Evolutionary conservation across 768 basidiomycete species (phyloP).

Genomic region (Suillus variegatus): DNA sequence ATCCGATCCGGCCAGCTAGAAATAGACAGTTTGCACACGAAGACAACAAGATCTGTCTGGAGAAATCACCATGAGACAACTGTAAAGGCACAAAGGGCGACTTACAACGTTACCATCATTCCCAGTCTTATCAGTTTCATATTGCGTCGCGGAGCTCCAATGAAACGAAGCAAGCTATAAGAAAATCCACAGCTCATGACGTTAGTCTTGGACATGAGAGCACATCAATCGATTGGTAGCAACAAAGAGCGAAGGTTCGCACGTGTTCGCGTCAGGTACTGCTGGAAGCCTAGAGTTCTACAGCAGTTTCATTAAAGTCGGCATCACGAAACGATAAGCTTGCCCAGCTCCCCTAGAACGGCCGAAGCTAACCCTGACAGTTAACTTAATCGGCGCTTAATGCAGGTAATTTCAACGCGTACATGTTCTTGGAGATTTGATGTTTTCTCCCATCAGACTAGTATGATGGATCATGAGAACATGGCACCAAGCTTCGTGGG

Average conservation of each 20-base stretch:
- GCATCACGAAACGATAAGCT: background rate
- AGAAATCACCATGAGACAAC: slow-evolving; percentile 1
- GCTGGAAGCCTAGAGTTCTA: background rate
- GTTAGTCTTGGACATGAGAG: slow-evolving; percentile 1
- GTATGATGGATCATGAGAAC: too few species aligned
- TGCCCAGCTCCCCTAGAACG: background rate
- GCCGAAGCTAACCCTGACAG: background rate
- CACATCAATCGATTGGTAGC: too few species aligned
- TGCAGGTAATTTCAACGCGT: background rate
- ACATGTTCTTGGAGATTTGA: background rate
- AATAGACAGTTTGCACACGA: slow-evolving; percentile 5
- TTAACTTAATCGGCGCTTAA: background rate
- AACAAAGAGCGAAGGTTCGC: background rate
- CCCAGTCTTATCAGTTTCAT: background rate
- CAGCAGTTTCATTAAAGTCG: background rate
- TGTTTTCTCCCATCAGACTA: background rate
- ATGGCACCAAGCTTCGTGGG: too few species aligned
- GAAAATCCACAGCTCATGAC: background rate
- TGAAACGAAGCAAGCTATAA: background rate
- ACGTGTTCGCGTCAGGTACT: background rate
- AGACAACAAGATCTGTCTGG: background rate
- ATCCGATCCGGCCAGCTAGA: background rate
- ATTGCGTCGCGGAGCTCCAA: background rate
- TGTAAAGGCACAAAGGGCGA: background rate
- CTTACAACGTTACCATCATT: background rate